phyloP scores from a whole-genome alignment of 345 rosid genomes.

The Gossypium ekmanianum region DNA sequence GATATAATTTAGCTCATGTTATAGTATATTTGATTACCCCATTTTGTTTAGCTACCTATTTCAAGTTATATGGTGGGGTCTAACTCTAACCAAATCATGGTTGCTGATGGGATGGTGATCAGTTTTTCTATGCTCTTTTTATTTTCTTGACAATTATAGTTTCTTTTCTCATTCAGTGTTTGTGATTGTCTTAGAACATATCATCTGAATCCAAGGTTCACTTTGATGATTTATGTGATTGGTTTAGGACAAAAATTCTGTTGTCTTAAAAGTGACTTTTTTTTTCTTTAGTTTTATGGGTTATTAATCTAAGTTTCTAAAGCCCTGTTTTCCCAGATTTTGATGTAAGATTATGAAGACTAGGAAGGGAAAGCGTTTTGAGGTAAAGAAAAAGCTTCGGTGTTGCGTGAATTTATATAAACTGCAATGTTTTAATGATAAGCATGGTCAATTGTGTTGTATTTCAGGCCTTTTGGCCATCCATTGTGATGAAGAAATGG shows the following conservation, averaged over 20 bases:
- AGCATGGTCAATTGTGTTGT: constrained; percentile 13
- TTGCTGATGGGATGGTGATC: constrained; percentile 8
- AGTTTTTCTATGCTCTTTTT: background rate
- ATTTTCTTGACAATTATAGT: constrained; percentile 4
- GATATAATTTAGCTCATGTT: background rate
- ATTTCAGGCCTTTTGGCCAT: constrained; percentile 88
- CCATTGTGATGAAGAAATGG: constrained; percentile 97
- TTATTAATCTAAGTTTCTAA: constrained; percentile 15
- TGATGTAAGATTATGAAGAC: constrained; percentile 42
- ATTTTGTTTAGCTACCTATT: constrained; percentile 17
- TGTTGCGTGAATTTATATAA: background rate
- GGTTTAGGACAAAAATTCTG: background rate
- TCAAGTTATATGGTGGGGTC: constrained; percentile 24
- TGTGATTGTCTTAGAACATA: background rate
- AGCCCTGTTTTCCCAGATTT: constrained; percentile 35
- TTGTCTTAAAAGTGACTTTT: constrained; percentile 38
- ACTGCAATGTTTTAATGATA: constrained; percentile 14
- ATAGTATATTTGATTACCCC: constrained; percentile 18
- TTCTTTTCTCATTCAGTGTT: constrained; percentile 17
- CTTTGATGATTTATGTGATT: no score
- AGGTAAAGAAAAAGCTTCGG: constrained; percentile 37
- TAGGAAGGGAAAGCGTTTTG: constrained; percentile 60
- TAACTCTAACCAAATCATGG: constrained; percentile 23
- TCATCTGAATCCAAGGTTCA: background rate
- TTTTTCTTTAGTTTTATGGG: constrained; percentile 12